Conservation (phyloP, 345 rosid species). For the Rhizophora mangle region DNA sequence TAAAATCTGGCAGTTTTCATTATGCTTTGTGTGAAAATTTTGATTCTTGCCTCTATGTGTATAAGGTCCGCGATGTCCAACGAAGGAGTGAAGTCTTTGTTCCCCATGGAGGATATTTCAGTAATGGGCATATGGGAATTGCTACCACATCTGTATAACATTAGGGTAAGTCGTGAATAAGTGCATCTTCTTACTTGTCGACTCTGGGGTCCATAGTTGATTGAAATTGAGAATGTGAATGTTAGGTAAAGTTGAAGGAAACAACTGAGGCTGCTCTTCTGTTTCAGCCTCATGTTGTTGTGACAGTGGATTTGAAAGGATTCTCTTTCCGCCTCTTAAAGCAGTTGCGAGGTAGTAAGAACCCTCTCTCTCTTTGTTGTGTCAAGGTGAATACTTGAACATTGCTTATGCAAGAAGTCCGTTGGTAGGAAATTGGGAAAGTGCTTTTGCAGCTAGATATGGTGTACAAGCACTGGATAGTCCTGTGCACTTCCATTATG, state of each 20-base stretch:
- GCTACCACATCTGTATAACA: conserved; percentile 67
- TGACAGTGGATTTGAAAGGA: conserved; percentile 90
- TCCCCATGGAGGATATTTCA: conserved; percentile 84
- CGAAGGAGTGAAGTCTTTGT: conserved; percentile 65
- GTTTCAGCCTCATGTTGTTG: conserved; percentile 82
- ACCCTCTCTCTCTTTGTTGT: conserved; percentile 6
- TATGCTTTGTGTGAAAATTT: background rate
- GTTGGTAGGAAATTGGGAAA: conserved; percentile 44
- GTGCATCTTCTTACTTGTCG: background rate
- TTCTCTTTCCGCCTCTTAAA: conserved; percentile 83
- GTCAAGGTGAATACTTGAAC: conserved; percentile 17
- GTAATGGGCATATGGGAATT: conserved; percentile 96
- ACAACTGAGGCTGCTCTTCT: conserved; percentile 60
- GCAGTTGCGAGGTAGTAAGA: conserved; percentile 59
- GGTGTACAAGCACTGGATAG: conserved; percentile 23
- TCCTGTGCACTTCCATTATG: conserved; percentile 77
- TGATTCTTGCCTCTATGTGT: conserved; percentile 3
- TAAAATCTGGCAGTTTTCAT: background rate
- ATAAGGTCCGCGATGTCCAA: conserved; percentile 67
- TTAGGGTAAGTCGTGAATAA: conserved; percentile 52
- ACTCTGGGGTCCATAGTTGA: background rate
- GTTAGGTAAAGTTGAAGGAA: conserved; percentile 62
- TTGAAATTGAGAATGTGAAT: conserved; percentile 16
- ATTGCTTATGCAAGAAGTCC: conserved; percentile 26
- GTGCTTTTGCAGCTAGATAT: conserved; percentile 76